A percentile compares a stretch with the other conserved stretches of the same genome.
phyloP scores from a whole-genome alignment of 164 flowering plant species.

The Euptelea pleiosperma region DNA sequence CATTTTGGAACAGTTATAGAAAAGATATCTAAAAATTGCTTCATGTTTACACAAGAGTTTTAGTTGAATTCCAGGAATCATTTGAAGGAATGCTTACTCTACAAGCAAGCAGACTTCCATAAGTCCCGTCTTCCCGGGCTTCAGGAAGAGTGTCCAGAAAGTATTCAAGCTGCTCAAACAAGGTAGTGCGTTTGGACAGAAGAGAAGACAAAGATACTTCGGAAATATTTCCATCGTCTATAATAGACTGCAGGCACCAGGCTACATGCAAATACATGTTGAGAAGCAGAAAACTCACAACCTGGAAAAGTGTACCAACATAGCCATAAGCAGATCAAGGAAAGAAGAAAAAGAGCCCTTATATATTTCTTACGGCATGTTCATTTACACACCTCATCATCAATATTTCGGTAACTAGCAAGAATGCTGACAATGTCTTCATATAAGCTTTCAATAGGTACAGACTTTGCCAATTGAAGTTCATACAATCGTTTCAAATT shows the following conservation, averaged over 20 bases:
- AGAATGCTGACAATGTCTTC: slow-evolving; percentile 52
- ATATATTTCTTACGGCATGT: neutral
- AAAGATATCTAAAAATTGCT: neutral
- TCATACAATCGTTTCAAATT: slow-evolving; percentile 89
- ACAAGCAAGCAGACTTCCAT: slow-evolving; percentile 55
- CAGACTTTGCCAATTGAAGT: slow-evolving; percentile 71
- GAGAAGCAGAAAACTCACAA: slow-evolving; percentile 69
- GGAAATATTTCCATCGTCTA: slow-evolving; percentile 49
- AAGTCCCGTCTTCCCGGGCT: slow-evolving; percentile 31
- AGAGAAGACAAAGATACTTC: slow-evolving; percentile 65
- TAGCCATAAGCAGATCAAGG: slow-evolving; percentile 1
- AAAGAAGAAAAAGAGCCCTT: neutral
- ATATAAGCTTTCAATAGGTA: slow-evolving; percentile 60
- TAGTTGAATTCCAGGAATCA: neutral
- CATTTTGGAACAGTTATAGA: slow-evolving; percentile 7
- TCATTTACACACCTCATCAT: slow-evolving; percentile 64
- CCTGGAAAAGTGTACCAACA: slow-evolving; percentile 45
- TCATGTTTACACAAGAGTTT: neutral
- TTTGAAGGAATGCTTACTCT: slow-evolving; percentile 51
- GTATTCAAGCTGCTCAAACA: slow-evolving; percentile 66
- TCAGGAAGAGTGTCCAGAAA: slow-evolving; percentile 38
- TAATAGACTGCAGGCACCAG: slow-evolving; percentile 71
- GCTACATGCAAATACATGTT: slow-evolving; percentile 84
- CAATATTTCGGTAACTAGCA: slow-evolving; percentile 43
- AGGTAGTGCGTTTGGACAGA: slow-evolving; percentile 53